phyloP scores from a whole-genome alignment of 2,329 filamentous ascomycete species.

The Ceratocystis destructans region DNA sequence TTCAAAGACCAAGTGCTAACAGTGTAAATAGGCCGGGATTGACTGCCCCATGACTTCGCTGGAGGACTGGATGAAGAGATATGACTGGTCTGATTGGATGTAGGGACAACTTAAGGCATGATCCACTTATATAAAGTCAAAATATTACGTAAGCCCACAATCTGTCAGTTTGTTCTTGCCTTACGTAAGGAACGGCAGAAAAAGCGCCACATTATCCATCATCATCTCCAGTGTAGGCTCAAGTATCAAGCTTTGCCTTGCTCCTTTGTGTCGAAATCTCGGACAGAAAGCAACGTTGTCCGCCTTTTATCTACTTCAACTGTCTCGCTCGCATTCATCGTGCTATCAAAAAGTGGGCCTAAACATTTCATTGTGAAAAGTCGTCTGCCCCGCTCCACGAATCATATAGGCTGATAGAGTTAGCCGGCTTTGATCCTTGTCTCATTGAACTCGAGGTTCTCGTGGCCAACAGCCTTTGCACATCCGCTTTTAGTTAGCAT shows the following conservation, averaged over 20 bases:
- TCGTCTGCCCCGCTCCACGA: background rate
- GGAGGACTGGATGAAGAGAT: conserved; percentile 27
- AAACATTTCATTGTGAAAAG: no score
- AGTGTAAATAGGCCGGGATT: conserved; percentile 28
- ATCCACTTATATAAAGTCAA: background rate
- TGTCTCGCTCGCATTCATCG: background rate
- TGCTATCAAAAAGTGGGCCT: no score
- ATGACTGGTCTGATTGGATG: conserved; percentile 27
- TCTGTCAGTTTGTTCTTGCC: background rate
- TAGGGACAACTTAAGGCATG: background rate
- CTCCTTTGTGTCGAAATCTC: no score
- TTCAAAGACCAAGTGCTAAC: background rate
- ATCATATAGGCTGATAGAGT: background rate
- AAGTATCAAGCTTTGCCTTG: no score
- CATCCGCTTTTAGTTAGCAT: conserved; percentile 25
- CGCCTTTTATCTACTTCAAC: background rate
- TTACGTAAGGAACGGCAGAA: background rate
- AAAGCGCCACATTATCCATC: no score
- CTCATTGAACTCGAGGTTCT: background rate
- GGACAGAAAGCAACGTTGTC: background rate
- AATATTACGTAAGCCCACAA: background rate
- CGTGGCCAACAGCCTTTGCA: background rate
- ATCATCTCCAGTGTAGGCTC: no score
- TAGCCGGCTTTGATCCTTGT: background rate
- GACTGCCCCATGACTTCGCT: conserved; percentile 32